Conservation (phyloP, 1,139 yeast genomes). For the Candida frijolesensis region DNA sequence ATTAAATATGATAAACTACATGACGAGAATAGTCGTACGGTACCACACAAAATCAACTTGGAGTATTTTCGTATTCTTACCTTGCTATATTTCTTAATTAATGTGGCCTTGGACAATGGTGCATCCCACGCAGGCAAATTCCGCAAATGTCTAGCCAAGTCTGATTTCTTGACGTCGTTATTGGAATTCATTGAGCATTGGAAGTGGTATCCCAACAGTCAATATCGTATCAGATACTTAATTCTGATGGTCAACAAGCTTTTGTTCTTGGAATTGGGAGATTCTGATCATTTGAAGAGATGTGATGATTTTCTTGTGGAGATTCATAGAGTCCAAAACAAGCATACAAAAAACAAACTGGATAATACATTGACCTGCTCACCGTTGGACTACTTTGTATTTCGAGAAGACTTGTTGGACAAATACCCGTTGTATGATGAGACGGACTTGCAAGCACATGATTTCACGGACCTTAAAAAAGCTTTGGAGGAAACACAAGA, state of each 20-base stretch:
- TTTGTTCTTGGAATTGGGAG: slow-evolving; percentile 69
- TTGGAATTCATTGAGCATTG: slow-evolving; percentile 62
- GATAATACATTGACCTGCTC: slow-evolving; percentile 52
- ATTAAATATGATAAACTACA: slow-evolving; percentile 16
- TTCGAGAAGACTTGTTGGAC: slow-evolving; percentile 70
- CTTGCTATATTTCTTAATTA: slow-evolving; percentile 51
- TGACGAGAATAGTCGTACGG: not conserved
- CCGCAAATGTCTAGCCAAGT: slow-evolving; percentile 23
- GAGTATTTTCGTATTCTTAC: slow-evolving; percentile 49
- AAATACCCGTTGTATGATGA: slow-evolving; percentile 69
- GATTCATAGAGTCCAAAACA: slow-evolving; percentile 44
- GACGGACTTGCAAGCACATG: slow-evolving; percentile 18
- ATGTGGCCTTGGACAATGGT: slow-evolving; percentile 25
- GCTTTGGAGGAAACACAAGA: slow-evolving; percentile 11
- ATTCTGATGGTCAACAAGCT: slow-evolving; percentile 61
- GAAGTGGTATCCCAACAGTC: slow-evolving; percentile 54
- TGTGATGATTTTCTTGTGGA: slow-evolving; percentile 53
- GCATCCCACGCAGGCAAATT: slow-evolving; percentile 19
- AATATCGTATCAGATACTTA: slow-evolving; percentile 49
- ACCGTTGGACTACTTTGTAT: slow-evolving; percentile 79
- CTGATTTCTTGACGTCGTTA: slow-evolving; percentile 46
- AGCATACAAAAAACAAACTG: slow-evolving; percentile 21
- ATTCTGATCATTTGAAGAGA: slow-evolving; percentile 36
- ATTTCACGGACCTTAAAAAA: slow-evolving; percentile 21
- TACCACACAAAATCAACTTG: slow-evolving; percentile 15